Base-by-base conservation (phyloP, 148 eudicot genomes). In the Fallopia convolvulus region DNA sequence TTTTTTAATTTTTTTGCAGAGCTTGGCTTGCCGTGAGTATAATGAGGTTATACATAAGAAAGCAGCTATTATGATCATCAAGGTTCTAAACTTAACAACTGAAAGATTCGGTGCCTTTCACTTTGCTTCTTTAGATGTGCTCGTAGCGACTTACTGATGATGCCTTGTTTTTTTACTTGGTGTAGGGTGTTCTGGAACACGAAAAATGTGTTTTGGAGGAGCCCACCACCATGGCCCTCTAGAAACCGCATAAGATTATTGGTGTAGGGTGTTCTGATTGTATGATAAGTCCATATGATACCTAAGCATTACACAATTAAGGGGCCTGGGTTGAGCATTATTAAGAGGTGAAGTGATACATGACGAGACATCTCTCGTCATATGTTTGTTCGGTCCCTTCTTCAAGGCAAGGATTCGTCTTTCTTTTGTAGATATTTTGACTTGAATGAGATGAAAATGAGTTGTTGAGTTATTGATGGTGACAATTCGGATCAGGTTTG, bases 11-110 rank as follows among this genome's bases (percentile, higher is more conserved):
- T 39, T 50, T 14, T 30, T 76, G 79, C 89, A 95, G 98, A 88
- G 80, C 81, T 82, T 91, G 61, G 78, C 86, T 65, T 95, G 99
- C 84, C 87, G 82, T 2, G 99, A 92, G 86, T 90, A 93, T 76
- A 95, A 95, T 50, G 98, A 93, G 85, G 91, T 95, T 78, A 70
- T 95, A 82, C 92, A 95, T 89, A 95, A 93, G 83, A 93, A 90
- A 32, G 97, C 97, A 18, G 99, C 99, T 26, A 73, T 90, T 60
- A 88, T 90, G 87, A 93, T 95, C 61, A 90, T 95, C 68, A 85
- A 95, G 99, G 99, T 86, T 40, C 0, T 73, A 73, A 8, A 33
- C 55, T 73, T 9, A 2, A 20, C 50, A 20, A 11, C 61, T 55
- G 17, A 14, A 50, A 17, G 26, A 5, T 73, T 73, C 46, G 32